These are phyloP conservation scores for Acacia acuminata DNA, from an alignment of 306 rosid genomes.

Conservation along the genomic window DNA sequence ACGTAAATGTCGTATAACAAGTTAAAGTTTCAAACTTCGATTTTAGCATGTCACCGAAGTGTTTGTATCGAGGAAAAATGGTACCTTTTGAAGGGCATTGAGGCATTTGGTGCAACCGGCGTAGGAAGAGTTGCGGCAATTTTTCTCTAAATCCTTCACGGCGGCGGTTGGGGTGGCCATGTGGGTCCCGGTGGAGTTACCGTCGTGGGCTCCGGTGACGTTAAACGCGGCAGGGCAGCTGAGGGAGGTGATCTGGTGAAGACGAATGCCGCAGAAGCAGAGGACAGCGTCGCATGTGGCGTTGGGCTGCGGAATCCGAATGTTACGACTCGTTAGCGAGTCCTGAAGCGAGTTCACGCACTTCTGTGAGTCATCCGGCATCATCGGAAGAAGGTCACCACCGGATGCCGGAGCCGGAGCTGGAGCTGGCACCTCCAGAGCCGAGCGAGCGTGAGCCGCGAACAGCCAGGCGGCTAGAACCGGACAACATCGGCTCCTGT, in stretches of 20 bases:
- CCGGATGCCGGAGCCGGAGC: constrained; percentile 39
- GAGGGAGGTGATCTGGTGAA: constrained; percentile 83
- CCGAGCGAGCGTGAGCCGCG: constrained; percentile 92
- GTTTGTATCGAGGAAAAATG: neutral
- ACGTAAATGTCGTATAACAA: neutral
- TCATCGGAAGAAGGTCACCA: constrained; percentile 67
- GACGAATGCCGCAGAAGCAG: constrained; percentile 91
- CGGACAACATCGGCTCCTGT: constrained; percentile 96
- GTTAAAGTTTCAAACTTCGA: neutral
- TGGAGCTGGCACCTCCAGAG: constrained; percentile 58
- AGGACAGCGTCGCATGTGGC: constrained; percentile 85
- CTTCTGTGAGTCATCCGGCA: constrained; percentile 96
- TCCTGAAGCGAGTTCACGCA: constrained; percentile 88
- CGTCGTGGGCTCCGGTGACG: constrained; percentile 44
- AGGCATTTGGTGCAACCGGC: constrained; percentile 92
- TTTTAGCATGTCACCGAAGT: neutral
- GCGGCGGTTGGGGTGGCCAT: constrained; percentile 84
- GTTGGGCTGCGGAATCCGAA: constrained; percentile 85
- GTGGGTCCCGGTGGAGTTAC: constrained; percentile 50
- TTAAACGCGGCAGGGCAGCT: constrained; percentile 87
- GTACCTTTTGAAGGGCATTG: constrained; percentile 78
- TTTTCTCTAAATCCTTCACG: constrained; percentile 68
- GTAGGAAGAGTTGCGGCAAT: constrained; percentile 83
- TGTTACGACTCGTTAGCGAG: constrained; percentile 63
- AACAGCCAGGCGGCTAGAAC: constrained; percentile 96